phyloP scores from a whole-genome alignment of 306 rosid genomes.

The Parietaria judaica region DNA sequence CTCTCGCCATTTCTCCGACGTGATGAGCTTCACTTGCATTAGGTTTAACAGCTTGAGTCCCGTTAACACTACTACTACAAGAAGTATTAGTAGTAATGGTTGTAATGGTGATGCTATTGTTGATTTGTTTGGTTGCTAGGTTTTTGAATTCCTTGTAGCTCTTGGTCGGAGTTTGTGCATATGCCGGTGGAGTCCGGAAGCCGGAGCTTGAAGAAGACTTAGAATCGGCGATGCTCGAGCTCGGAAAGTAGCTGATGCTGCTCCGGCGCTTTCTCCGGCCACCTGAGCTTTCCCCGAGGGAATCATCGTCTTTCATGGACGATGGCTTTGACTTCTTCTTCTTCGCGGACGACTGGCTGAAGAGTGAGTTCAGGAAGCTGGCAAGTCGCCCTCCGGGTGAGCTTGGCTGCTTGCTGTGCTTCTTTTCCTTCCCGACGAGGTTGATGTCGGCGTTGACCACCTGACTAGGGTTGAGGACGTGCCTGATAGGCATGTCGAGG shows the following conservation, averaged over 20 bases:
- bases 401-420: constrained; percentile 66
- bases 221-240: constrained; percentile 47
- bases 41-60: no score
- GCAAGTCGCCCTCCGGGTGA: constrained; percentile 94
- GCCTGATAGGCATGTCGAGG: constrained; percentile 83
- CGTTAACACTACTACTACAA: background rate
- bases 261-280: constrained; percentile 66
- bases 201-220: constrained; percentile 68
- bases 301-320: constrained; percentile 53
- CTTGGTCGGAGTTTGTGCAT: constrained; percentile 59
- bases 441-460: constrained; percentile 44
- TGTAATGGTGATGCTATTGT: background rate
- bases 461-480: constrained; percentile 43
- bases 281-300: constrained; percentile 49
- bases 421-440: constrained; percentile 61
- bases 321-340: constrained; percentile 80
- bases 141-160: constrained; percentile 58
- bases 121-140: constrained; percentile 33
- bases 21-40: no score
- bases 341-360: constrained; percentile 76
- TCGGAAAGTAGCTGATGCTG: constrained; percentile 87
- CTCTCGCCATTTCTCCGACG: background rate
- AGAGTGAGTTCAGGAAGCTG: constrained; percentile 85
- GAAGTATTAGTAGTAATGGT: background rate
- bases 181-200: constrained; percentile 73